phyloP scores from a whole-genome alignment of 2,329 filamentous ascomycete genomes.

The Colletotrichum lini region DNA sequence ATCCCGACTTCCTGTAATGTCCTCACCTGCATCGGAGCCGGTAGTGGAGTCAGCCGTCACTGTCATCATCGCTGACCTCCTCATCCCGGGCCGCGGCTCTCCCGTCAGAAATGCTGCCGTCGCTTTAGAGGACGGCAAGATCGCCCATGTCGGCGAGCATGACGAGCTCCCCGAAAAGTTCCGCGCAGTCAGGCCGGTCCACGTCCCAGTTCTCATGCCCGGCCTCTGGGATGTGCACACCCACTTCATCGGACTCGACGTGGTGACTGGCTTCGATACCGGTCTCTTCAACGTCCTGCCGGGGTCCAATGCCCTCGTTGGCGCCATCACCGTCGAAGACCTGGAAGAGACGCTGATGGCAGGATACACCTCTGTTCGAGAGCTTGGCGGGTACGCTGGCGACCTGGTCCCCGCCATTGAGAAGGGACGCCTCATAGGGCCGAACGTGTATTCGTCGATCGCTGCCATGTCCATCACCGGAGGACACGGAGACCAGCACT shows the following conservation, averaged over 20 bases:
- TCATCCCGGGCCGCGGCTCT: constrained; percentile 64
- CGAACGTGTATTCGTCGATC: constrained; percentile 64
- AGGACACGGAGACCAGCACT: constrained; percentile 63
- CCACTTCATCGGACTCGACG: constrained; percentile 59
- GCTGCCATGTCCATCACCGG: constrained; percentile 61
- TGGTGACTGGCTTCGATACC: constrained; percentile 41
- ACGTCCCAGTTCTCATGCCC: constrained; percentile 62
- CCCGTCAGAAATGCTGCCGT: constrained; percentile 57
- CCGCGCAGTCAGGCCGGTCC: constrained; percentile 45
- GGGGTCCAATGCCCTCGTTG: constrained; percentile 50
- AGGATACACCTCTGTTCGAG: constrained; percentile 66
- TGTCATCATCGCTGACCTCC: constrained; percentile 51
- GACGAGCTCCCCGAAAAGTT: constrained; percentile 52
- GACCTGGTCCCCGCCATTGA: constrained; percentile 60
- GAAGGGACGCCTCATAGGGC: constrained; percentile 61
- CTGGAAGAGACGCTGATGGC: constrained; percentile 58
- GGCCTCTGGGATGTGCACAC: constrained; percentile 69
- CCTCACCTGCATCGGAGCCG: background rate
- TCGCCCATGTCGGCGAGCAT: constrained; percentile 56
- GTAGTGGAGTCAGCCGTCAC: background rate
- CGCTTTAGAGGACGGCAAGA: constrained; percentile 55
- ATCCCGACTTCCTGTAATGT: background rate
- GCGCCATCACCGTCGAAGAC: constrained; percentile 58
- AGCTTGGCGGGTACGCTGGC: constrained; percentile 62
- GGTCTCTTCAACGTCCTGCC: constrained; percentile 42